Percentiles rank a stretch among this genome's conserved stretches.
Conservation (phyloP, 108 stramenopile species). For the Cylindrotheca closterium region DNA sequence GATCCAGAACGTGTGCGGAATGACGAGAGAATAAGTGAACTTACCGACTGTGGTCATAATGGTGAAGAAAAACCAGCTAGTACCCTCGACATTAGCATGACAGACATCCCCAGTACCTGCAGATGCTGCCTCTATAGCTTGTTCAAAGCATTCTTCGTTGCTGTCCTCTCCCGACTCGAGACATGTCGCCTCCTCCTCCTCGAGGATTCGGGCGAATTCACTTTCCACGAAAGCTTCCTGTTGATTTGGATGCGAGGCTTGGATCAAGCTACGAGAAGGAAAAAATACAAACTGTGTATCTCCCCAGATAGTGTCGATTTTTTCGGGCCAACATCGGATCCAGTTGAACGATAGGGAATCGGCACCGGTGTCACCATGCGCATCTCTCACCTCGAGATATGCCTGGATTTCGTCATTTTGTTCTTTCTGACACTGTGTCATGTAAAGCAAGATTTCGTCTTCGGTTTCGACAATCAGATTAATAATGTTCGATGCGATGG, state of each 20-base stretch:
- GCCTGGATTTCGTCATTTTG: not conserved
- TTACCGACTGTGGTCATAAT: slow-evolving; percentile 10
- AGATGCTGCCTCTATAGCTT: slow-evolving; percentile 19
- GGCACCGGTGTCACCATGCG: too few species aligned
- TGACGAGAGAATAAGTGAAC: not conserved
- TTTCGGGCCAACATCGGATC: slow-evolving; percentile 38
- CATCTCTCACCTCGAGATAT: too few species aligned
- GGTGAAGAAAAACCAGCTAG: slow-evolving; percentile 34
- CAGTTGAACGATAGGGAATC: slow-evolving; percentile 41
- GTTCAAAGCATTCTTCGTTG: not conserved
- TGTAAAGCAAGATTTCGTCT: not conserved
- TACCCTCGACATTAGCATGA: not conserved
- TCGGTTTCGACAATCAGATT: not conserved
- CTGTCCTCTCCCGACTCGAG: too few species aligned
- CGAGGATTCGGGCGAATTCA: not conserved
- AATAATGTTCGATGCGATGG: not conserved
- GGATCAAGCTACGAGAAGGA: slow-evolving; percentile 4
- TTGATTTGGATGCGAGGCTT: not conserved
- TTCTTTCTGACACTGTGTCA: not conserved
- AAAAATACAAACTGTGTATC: not conserved
- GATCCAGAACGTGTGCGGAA: not conserved
- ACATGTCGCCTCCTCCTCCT: not conserved
- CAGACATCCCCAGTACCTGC: slow-evolving; percentile 13
- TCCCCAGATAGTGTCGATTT: not conserved
- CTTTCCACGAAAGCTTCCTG: not conserved